Evolutionary conservation across 1,284 basidiomycete genomes (phyloP), one percentile per base, ranked within the genome.

Genomic region (Trichosporon asahii): DNA sequence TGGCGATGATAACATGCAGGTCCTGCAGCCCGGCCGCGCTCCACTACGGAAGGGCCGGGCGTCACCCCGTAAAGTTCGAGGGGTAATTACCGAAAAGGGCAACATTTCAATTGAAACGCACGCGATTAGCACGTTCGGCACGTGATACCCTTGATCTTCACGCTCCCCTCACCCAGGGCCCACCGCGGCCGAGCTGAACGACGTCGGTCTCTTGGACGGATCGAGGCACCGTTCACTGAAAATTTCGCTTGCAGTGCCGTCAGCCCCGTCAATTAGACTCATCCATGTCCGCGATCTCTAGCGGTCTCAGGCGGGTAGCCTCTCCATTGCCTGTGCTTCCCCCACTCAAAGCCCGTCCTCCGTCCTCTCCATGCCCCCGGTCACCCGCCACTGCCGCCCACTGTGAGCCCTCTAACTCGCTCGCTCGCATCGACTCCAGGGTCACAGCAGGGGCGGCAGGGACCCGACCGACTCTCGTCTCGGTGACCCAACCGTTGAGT

Each of bases 331-430:
- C 18, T n/a, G n/a, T n/a, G n/a, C 55, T 31, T 61, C 57, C 57
- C 53, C 57, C 57, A 61, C 57, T 61, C 57, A 61, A 61, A 61
- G 27, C 27, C 57, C 57, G 57, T 61, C 31, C 31, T 33, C 31
- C 31, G 11, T 33, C 31, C 31, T 9, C 31, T 33, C 31, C 11
- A 9, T 9, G 7, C 31, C 31, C 31, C 31, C 31, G 11, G 31
- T 33, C 31, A 9, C 31, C 31, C 31, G 57, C 57, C 57, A 33
- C 57, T n/a, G 57, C 57, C 57, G 57, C 57, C 29, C 57, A 9
- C n/a, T 12, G 3, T 23, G 49, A n/a, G n/a, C 21, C 8, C 49
- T 53, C 21, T 23, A 3, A 11, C 21, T 53, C 21, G 49, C 49
- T 53, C 49, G 49, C 49, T 53, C 23, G 49, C 40, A 18, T 44